Evolutionary conservation across 1,139 yeast species (phyloP), one percentile per base, ranked within the genome.

Genomic region (Taphrina deformans): DNA sequence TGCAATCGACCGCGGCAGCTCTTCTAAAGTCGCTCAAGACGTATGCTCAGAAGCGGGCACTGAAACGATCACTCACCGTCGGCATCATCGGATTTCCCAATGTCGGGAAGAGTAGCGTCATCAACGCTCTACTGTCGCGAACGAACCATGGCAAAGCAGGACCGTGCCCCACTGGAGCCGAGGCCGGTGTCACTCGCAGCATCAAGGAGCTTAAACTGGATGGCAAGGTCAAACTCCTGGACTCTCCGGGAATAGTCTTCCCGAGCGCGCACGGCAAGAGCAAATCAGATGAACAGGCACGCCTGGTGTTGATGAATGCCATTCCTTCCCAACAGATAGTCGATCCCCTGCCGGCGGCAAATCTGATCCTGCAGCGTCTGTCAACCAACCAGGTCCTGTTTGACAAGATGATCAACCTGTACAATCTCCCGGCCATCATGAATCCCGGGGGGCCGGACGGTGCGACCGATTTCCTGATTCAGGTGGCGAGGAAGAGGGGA

Each of bases 1-100:
- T 85, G 67, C 78, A 85, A 38, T 82, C 83, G 68, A 89, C 98
- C 12, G 87, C 97, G 33, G 82, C 82, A 56, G 83, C 87, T 44
- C 81, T 93, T 71, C 77, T 93, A 71, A 88, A 87, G 70, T 86
- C 96, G 3, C 84, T 93, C 72, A 93, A 93, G 77, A 83, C 91
- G 63, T 93, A 87, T 75, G 92, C 99, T 16, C 82, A 84, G 69
- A 87, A 88, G 75, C 84, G 91, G 41, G 88, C 91, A 74, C 82
- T 92, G 72, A 92, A 92, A 76, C 84, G 99, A 75, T 85, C 96
- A n/a, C 86, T 92, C 66, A 83, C 90, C 46, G 98, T 91, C 56
- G 99, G 99, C 73, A 96, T 93, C 55, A 89, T 95, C 72, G 98
- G 98, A 33, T 92, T 91, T 75, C 98, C 98, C 56, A 93, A 93